These are phyloP conservation scores for Platanus orientalis DNA, from an alignment of 164 flowering plant species.

Conservation along the genomic window DNA sequence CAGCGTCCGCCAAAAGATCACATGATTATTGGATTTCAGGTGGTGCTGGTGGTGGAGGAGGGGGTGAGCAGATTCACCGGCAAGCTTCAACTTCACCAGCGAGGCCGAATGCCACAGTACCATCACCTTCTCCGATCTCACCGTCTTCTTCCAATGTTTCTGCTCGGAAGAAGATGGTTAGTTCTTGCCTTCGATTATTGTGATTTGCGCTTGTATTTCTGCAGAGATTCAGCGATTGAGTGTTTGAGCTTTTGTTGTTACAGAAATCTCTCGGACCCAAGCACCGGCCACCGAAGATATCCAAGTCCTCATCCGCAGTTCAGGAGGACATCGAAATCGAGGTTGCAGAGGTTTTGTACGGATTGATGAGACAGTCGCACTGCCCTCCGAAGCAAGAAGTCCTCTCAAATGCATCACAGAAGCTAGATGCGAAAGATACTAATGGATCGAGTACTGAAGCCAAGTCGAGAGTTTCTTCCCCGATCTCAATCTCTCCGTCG, in stretches of 20 bases:
- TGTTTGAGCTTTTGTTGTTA: conserved; percentile 15
- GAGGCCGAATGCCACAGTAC: conserved; percentile 31
- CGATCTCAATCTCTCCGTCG: conserved; percentile 44
- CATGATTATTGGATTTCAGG: conserved; percentile 68
- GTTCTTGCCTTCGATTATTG: not conserved
- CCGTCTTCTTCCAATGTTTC: conserved; percentile 68
- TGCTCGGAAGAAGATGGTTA: conserved; percentile 59
- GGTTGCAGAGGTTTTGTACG: conserved; percentile 90
- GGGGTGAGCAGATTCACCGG: conserved; percentile 48
- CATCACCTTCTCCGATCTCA: conserved; percentile 49
- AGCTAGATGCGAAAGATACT: conserved; percentile 36
- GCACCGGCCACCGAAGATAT: conserved; percentile 52
- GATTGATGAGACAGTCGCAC: conserved; percentile 76
- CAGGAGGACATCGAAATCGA: conserved; percentile 95
- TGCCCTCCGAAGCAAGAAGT: conserved; percentile 54
- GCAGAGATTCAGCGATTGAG: not conserved
- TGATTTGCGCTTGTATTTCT: not conserved
- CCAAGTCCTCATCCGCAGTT: conserved; percentile 47
- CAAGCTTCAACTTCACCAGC: conserved; percentile 83
- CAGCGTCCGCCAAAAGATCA: conserved; percentile 86
- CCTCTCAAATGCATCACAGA: conserved; percentile 20
- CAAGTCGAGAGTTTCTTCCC: conserved; percentile 69
- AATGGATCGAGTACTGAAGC: conserved; percentile 43
- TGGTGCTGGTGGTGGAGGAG: conserved; percentile 28
- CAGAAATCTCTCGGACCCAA: conserved; percentile 70